Evolutionary conservation across 192 early-diverging fungal genomes (phyloP), one percentile per base, ranked within the genome.

Genomic region (Lobosporangium transversale): DNA sequence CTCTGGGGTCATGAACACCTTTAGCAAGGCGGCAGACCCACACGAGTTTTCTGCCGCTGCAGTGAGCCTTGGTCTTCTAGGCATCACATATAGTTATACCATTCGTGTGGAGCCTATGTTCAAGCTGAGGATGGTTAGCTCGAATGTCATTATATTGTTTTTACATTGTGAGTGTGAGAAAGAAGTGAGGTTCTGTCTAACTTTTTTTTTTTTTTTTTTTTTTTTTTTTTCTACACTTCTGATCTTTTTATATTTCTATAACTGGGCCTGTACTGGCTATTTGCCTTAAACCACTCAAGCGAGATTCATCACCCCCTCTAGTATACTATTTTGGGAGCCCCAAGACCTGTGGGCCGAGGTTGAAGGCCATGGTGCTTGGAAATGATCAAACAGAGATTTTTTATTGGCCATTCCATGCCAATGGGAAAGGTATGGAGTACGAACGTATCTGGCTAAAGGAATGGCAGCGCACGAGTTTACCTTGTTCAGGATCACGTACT

Each of bases 361-460:
- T 75, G 44, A 71, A 56, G 30, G 53, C 44, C 1, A 62, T 71
- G 60, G 68, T 63, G 17, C 60, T 71, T 2, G 44, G 27, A 0
- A 71, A 71, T 26, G 70, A 79, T 20, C 48, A 66, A 23, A 36
- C 78, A 8, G 61, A 82, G 54, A 64, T 79, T 47, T 75, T 82
- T 45, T 75, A 82, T 44, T 82, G 70, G 81, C 70, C 81, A 29
- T 69, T 75, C 32, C 60, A 82, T 21, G 47, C 57, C 5, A 15
- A 48, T 18, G 23, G 30, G 4, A 21, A 49, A 2, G 40, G 44
- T 18, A 17, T 44, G 5, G 49, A 36, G 1, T 54, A 79, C 14
- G 81, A 82, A 2, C 54, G 48, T 23, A 23, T 79, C n/a, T 82
- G 81, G 81, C 35, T 82, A 15, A 79, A 82, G 53, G 32, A 59